Conservation (phyloP, 2,329 filamentous ascomycete genomes). For the Ophiocordyceps polyrhachis-furcata region DNA sequence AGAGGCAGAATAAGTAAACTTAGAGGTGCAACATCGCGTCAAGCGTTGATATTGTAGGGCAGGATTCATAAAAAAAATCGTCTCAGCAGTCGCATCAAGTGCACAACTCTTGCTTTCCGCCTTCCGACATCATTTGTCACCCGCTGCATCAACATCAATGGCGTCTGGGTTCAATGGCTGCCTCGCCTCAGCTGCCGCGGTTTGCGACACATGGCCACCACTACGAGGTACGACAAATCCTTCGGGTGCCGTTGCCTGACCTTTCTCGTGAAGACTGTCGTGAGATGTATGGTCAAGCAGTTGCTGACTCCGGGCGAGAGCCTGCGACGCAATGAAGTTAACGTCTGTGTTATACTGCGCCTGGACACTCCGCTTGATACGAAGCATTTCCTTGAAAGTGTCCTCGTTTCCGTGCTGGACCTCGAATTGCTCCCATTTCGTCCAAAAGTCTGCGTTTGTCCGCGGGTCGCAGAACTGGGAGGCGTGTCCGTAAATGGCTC, state of each 20-base stretch:
- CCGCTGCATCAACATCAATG: neutral
- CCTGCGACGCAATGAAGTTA: conserved; percentile 94
- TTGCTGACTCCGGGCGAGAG: conserved; percentile 66
- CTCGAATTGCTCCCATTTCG: conserved; percentile 93
- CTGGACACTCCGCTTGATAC: conserved; percentile 92
- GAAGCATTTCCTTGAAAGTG: conserved; percentile 97
- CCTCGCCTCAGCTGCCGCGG: neutral
- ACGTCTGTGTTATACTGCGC: conserved; percentile 98
- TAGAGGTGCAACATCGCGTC: neutral
- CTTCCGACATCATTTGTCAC: neutral
- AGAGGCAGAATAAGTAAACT: neutral
- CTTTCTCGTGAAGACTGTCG: neutral
- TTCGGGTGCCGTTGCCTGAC: neutral
- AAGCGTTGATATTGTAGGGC: no score
- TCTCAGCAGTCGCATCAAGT: no score
- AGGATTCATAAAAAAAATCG: no score
- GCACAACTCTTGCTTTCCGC: no score
- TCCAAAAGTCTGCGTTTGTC: conserved; percentile 80
- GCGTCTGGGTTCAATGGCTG: neutral
- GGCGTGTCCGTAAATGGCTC: conserved; percentile 90
- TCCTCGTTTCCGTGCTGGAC: conserved; percentile 97
- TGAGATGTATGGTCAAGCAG: conserved; percentile 19
- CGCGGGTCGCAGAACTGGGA: conserved; percentile 95
- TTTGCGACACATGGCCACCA: neutral
- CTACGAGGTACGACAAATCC: neutral